Percentiles rank a stretch among this genome's conserved stretches.
Conservation (phyloP, 805 yeast genomes). For the Wickerhamomyces chaumierensis region DNA sequence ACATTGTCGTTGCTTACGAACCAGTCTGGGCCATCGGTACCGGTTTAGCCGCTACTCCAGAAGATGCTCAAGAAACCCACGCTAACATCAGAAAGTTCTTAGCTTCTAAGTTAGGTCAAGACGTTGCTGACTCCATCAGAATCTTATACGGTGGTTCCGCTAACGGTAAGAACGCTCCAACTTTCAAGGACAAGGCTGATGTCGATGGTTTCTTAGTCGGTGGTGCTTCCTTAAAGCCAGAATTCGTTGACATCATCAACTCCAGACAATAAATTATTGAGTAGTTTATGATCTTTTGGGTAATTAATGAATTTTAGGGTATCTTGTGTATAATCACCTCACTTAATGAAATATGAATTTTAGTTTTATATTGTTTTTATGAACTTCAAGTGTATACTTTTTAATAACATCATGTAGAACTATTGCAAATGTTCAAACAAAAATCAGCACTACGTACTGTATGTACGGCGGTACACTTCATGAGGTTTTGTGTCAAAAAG, state of each 20-base stretch:
- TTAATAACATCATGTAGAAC: too few species aligned
- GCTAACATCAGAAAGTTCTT: conserved; percentile 77
- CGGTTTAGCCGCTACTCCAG: conserved; percentile 97
- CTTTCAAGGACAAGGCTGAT: conserved; percentile 85
- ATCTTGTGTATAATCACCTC: conserved; percentile 6
- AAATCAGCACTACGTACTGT: too few species aligned
- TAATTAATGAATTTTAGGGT: background rate
- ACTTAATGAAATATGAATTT: background rate
- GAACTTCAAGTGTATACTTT: too few species aligned
- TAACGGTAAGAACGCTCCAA: conserved; percentile 82
- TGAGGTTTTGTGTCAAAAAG: too few species aligned
- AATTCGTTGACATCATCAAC: conserved; percentile 90
- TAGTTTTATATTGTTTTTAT: too few species aligned
- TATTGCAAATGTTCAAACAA: too few species aligned
- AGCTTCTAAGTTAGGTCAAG: conserved; percentile 61
- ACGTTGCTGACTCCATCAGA: conserved; percentile 69
- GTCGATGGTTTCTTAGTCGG: conserved; percentile 99
- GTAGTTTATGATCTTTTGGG: background rate
- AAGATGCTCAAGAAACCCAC: conserved; percentile 96
- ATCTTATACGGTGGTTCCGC: conserved; percentile 98
- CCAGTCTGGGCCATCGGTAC: conserved; percentile 99
- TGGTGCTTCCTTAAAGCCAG: conserved; percentile 98
- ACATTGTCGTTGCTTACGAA: conserved; percentile 94
- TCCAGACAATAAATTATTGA: conserved; percentile 47
- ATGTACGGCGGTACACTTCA: too few species aligned